Evolutionary conservation across 2,329 filamentous ascomycete genomes (phyloP), one percentile per base, ranked within the genome.

Genomic region (Xylariaceae sp.): DNA sequence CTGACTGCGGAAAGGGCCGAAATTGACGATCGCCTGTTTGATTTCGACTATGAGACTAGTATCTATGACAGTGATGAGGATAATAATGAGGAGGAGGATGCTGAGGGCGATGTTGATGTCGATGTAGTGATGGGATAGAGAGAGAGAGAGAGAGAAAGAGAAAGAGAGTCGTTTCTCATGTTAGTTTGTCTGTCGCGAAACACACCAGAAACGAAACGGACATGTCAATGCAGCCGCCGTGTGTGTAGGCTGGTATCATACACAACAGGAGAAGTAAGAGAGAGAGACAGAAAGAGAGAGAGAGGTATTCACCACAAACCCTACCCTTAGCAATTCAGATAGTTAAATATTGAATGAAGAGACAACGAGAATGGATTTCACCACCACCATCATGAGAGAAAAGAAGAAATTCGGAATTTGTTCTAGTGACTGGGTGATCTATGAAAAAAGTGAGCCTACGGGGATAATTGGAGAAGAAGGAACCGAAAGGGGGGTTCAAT

Each of bases 1-100:
- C 65, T 73, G 1, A 54, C 60, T 45, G 50, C 44, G 4, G 68
- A 70, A 35, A 51, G 55, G 3, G 68, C 64, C 2, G 69, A 68
- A 57, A 15, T 69, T 4, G 61, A 65, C 56, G 57, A 61, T 35
- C 53, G 61, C 30, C 51, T 64, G 10, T 17, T 63, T 60, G 67
- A 65, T 52, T 6, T 68, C 34, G 62, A 70, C 53, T 63, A 70
- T 57, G 55, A 68, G 53, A 60, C 52, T 53, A 56, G 56, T 44
- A 49, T 58, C 59, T 3, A 39, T 55, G 58, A 55, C 56, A 61
- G 58, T 51, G 62, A 62, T 13, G 64, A 63, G 5, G 60, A 63
- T 6, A 65, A 66, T 11, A 62, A 65, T 1, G 64, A 62, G 0
- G 64, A 62, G 0, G 64, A n/a, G 11, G n/a, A 18, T 7, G 11